Conservation (phyloP, 2,329 filamentous ascomycete genomes). For the Phialemoniopsis sp. region DNA sequence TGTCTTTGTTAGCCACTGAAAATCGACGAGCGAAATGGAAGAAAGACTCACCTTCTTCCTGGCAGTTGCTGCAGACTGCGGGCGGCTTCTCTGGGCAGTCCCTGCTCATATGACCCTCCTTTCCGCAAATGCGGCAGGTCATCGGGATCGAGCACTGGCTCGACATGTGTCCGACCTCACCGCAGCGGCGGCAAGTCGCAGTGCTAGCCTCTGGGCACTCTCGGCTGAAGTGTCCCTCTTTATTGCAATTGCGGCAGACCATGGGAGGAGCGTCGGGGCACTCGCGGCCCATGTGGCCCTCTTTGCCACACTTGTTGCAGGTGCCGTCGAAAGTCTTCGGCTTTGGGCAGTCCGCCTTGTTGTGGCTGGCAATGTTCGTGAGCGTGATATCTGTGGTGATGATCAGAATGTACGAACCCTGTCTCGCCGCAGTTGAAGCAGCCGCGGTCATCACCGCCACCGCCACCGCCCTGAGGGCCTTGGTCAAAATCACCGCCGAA, state of each 20-base stretch:
- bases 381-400: conserved; percentile 4
- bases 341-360: conserved; percentile 58
- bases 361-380: conserved; percentile 40
- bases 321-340: conserved; percentile 32
- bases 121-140: conserved; percentile 35
- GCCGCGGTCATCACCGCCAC: conserved; percentile 37
- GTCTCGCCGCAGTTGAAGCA: conserved; percentile 59
- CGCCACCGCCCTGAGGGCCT: no score
- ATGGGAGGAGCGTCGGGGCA: conserved; percentile 43
- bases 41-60: conserved; percentile 45
- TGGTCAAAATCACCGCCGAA: no score
- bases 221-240: conserved; percentile 47
- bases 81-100: conserved; percentile 49
- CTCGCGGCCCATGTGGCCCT: conserved; percentile 48
- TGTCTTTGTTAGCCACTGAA: neutral
- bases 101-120: conserved; percentile 45
- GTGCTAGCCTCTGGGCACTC: conserved; percentile 39
- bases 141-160: conserved; percentile 55
- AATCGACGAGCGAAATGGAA: neutral
- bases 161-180: conserved; percentile 47
- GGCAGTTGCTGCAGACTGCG: conserved; percentile 56
- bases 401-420: conserved; percentile 28
- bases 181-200: conserved; percentile 32
- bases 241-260: conserved; percentile 31
- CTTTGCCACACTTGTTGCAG: conserved; percentile 36